A percentile compares a stretch with the other conserved stretches of the same genome.
phyloP scores from a whole-genome alignment of 2,329 filamentous ascomycete genomes.

The Fusarium domesticum region DNA sequence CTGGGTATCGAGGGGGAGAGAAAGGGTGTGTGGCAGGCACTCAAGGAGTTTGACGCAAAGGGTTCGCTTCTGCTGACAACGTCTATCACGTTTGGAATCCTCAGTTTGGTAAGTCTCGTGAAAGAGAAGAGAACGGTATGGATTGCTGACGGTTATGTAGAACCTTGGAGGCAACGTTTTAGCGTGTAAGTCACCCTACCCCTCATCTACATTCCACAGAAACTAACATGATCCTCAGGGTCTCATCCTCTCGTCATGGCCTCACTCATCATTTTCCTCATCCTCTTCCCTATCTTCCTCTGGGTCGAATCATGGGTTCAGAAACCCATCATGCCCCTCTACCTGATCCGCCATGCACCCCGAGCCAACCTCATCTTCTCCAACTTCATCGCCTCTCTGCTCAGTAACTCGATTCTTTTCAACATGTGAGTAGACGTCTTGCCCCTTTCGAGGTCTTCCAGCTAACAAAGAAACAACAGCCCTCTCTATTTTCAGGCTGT shows the following conservation, averaged over 20 bases:
- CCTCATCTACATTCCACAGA: too few relatives aligned
- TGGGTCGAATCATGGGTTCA: conserved; percentile 48
- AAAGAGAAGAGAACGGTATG: not conserved
- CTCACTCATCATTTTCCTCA: conserved; percentile 47
- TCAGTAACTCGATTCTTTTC: conserved; percentile 56
- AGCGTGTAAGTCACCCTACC: conserved; percentile 44
- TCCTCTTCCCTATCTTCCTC: conserved; percentile 51
- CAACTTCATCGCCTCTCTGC: conserved; percentile 50
- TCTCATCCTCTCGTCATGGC: conserved; percentile 56
- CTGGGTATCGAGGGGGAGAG: conserved; percentile 49
- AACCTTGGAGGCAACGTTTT: conserved; percentile 62
- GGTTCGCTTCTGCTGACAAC: conserved; percentile 54
- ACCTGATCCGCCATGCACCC: conserved; percentile 48
- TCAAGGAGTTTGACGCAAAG: conserved; percentile 55
- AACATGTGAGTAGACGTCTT: conserved; percentile 47
- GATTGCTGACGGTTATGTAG: conserved; percentile 29
- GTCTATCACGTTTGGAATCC: conserved; percentile 55
- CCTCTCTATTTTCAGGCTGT: conserved; percentile 77
- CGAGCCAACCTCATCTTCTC: conserved; percentile 56
- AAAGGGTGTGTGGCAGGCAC: conserved; percentile 45
- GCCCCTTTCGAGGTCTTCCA: not conserved
- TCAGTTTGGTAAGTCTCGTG: conserved; percentile 49
- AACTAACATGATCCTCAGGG: conserved; percentile 40
- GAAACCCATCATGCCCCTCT: conserved; percentile 59
- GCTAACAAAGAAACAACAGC: conserved; percentile 32